Evolutionary conservation across 2,329 filamentous ascomycete genomes (phyloP).

Genomic region (Claviceps arundinis): DNA sequence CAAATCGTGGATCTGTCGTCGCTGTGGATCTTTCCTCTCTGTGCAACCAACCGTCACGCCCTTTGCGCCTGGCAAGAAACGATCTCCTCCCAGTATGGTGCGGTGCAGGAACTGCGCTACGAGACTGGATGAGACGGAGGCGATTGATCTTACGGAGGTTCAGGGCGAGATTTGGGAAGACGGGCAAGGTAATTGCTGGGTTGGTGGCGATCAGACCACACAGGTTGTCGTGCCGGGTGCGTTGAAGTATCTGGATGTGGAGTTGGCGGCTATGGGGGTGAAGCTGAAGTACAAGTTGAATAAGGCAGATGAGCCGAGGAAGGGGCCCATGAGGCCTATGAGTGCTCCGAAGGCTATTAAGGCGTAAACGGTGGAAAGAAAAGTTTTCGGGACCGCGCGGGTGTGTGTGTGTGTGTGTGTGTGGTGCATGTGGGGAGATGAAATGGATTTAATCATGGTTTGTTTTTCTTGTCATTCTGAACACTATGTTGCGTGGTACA

Average conservation of each 20-base stretch:
- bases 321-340: slow-evolving; percentile 33
- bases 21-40: slow-evolving; percentile 81
- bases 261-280: slow-evolving; percentile 91
- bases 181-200: slow-evolving; percentile 68
- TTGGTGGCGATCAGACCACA: slow-evolving; percentile 82
- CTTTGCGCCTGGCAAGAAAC: slow-evolving; percentile 47
- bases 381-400: neutral
- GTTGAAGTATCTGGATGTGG: slow-evolving; percentile 84
- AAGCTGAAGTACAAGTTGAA: slow-evolving; percentile 69
- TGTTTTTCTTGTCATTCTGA: too few species aligned
- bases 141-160: slow-evolving; percentile 39
- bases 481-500: too few species aligned
- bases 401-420: neutral
- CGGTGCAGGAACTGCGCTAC: slow-evolving; percentile 69
- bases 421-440: too few species aligned
- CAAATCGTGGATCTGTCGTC: slow-evolving; percentile 76
- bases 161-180: slow-evolving; percentile 85
- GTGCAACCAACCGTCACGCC: slow-evolving; percentile 66
- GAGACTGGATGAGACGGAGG: slow-evolving; percentile 43
- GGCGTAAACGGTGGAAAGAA: neutral
- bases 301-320: slow-evolving; percentile 50
- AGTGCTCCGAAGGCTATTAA: slow-evolving; percentile 8
- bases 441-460: too few species aligned
- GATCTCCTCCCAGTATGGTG: slow-evolving; percentile 53
- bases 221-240: slow-evolving; percentile 88